These are phyloP conservation scores for Vigna angularis DNA, from an alignment of 306 rosid genomes.

Conservation along the genomic window DNA sequence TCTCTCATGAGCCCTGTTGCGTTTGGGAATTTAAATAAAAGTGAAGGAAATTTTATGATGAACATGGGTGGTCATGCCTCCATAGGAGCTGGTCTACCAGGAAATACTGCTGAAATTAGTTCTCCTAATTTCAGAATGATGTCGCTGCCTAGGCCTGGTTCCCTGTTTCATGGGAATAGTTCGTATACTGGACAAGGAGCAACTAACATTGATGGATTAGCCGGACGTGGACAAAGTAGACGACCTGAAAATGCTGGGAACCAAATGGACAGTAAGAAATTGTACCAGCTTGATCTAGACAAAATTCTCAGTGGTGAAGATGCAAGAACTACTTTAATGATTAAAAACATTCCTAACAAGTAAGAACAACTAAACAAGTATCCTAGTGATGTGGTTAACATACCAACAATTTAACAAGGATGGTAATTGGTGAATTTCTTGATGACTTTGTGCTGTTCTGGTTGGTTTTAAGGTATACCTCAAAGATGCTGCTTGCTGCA, in stretches of 20 bases:
- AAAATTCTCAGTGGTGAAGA: slow-evolving; percentile 83
- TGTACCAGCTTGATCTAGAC: slow-evolving; percentile 92
- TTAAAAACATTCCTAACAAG: slow-evolving; percentile 96
- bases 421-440: slow-evolving; percentile 35
- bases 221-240: slow-evolving; percentile 70
- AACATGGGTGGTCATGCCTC: slow-evolving; percentile 65
- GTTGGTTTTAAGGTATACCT: slow-evolving; percentile 73
- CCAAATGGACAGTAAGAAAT: slow-evolving; percentile 78
- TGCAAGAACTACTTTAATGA: slow-evolving; percentile 92
- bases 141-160: slow-evolving; percentile 74
- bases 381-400: slow-evolving; percentile 17
- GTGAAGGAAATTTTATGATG: slow-evolving; percentile 68
- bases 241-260: slow-evolving; percentile 70
- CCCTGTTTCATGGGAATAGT: slow-evolving; percentile 76
- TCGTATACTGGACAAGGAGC: slow-evolving; percentile 65
- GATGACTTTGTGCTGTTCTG: slow-evolving; percentile 32
- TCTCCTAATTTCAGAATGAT: slow-evolving; percentile 81
- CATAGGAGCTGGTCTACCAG: slow-evolving; percentile 65
- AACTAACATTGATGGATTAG: slow-evolving; percentile 60
- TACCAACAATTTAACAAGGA: slow-evolving; percentile 15
- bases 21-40: slow-evolving; percentile 60
- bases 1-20: slow-evolving; percentile 64
- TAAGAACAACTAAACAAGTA: slow-evolving; percentile 49
- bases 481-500: slow-evolving; percentile 91
- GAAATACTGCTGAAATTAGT: slow-evolving; percentile 67